Base-by-base conservation (phyloP, 192 early-diverging fungal genomes). In the Coemansia sp. region DNA sequence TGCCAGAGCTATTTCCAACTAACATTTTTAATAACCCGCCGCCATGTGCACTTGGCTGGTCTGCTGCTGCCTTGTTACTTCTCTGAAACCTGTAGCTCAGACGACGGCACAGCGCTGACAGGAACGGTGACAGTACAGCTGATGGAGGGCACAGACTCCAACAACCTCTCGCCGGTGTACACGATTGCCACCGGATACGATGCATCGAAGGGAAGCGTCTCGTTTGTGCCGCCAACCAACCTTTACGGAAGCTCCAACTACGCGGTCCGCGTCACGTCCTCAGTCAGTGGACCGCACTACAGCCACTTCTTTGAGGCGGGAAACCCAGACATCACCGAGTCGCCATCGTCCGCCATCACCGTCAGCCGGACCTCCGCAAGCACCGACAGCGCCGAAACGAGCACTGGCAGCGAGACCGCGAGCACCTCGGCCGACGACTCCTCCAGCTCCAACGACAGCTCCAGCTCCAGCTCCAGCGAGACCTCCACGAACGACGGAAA, bases 261-360 rank as follows among this genome's bases (percentile, higher is more conserved):
- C 57, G 75, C 75, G 17, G 63, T 83, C 11, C 75, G 75, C 25
- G 72, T 77, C 39, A 77, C 75, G 13, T 67, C 72, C 54, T 69
- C 66, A 11, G 70, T 70, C 50, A 71, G 69, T 39, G 75, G 71
- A 14, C 71, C 72, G 6, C 80, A 67, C 75, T 83, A 83, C 75
- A 83, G 80, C 75, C 80, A 83, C 63, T 55, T 39, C 45, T 83
- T 83, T 67, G 25, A 58, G 50, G 80, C 72, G 17, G 75, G 72
- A 38, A 58, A 69, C 59, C 58, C 73, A 5, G 49, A 4, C 2
- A 63, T 65, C 55, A 76, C 61, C 25, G 44, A 10, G 11, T 11
- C 65, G 22, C 7, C 61, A 11, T 61, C 72, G 32, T 44, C 65
- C 10, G 39, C 32, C 25, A 11, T 55, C 65, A 62, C 58, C 25